These are phyloP conservation scores for Penicillium fimorum DNA, from an alignment of 495 filamentous ascomycete genomes.

Conservation along the genomic window DNA sequence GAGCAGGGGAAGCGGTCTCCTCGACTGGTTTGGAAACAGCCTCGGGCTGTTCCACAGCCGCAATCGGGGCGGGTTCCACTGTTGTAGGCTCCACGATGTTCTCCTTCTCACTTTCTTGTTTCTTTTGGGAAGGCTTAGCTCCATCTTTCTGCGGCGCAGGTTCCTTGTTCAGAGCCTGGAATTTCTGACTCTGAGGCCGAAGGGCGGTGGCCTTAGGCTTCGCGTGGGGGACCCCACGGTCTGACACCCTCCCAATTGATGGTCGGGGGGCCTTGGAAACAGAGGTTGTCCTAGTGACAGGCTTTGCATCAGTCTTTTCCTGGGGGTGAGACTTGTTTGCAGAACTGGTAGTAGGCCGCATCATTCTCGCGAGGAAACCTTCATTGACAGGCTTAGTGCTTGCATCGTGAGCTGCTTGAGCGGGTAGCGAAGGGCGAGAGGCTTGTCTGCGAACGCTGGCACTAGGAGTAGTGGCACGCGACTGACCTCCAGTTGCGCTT, in stretches of 20 bases:
- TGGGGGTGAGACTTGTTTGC: constrained; percentile 72
- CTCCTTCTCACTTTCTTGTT: constrained; percentile 27
- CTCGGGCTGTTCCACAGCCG: constrained; percentile 12
- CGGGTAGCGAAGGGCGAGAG: constrained; percentile 41
- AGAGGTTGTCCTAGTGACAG: constrained; percentile 31
- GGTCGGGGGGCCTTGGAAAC: constrained; percentile 22
- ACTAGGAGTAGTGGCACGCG: constrained; percentile 27
- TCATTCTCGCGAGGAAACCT: constrained; percentile 86
- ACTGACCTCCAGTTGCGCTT: constrained; percentile 19
- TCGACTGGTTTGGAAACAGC: constrained; percentile 1
- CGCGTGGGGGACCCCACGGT: constrained; percentile 18
- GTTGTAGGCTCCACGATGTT: constrained; percentile 19
- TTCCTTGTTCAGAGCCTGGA: constrained; percentile 19
- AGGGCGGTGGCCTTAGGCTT: constrained; percentile 27
- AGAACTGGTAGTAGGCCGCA: constrained; percentile 80
- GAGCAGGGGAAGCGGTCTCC: neutral
- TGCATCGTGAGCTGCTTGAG: constrained; percentile 34
- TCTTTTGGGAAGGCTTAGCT: constrained; percentile 7
- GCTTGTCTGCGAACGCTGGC: constrained; percentile 35
- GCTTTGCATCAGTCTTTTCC: constrained; percentile 60
- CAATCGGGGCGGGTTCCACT: constrained; percentile 1
- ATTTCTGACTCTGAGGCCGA: constrained; percentile 25
- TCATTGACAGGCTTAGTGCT: constrained; percentile 57
- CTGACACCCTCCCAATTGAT: constrained; percentile 20
- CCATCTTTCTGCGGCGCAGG: constrained; percentile 10